A percentile compares a stretch with the other conserved stretches of the same genome.
These are phyloP conservation scores for Cladosporium colombiae DNA, from an alignment of 2,329 filamentous ascomycete species.

Conservation along the genomic window DNA sequence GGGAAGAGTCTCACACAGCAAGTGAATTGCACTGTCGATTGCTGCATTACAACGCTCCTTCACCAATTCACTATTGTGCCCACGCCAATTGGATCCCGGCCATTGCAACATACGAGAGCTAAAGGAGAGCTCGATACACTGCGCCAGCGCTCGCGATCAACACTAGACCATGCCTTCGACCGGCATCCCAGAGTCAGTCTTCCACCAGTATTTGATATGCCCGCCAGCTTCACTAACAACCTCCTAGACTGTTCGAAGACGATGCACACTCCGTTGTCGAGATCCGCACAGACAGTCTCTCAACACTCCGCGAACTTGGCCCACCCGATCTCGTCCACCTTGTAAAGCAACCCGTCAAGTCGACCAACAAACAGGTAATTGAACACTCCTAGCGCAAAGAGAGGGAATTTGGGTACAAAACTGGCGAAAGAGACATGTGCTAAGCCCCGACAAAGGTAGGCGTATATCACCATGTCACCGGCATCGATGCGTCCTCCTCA, in stretches of 20 bases:
- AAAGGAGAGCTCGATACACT: slow-evolving; percentile 6
- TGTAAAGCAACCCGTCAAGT: slow-evolving; percentile 71
- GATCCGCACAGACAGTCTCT: slow-evolving; percentile 84
- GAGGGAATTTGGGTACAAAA: neutral
- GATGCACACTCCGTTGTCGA: slow-evolving; percentile 89
- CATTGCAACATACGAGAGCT: neutral
- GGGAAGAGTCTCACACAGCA: neutral
- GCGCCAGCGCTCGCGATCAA: slow-evolving; percentile 9
- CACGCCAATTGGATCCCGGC: neutral
- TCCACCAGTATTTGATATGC: neutral
- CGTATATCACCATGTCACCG: slow-evolving; percentile 96
- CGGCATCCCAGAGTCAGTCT: slow-evolving; percentile 37
- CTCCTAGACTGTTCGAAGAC: slow-evolving; percentile 84
- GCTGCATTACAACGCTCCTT: neutral
- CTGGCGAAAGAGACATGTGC: neutral
- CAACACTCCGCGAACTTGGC: slow-evolving; percentile 84
- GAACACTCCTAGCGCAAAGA: slow-evolving; percentile 11
- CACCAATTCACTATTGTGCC: neutral
- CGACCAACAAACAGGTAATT: slow-evolving; percentile 57
- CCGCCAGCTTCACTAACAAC: neutral
- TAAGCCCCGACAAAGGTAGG: slow-evolving; percentile 62
- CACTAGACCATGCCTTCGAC: slow-evolving; percentile 17
- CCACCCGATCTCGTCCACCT: slow-evolving; percentile 95
- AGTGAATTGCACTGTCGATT: neutral
- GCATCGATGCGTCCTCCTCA: slow-evolving; percentile 94